Conservation (phyloP, 345 rosid genomes). For the Durio zibethinus region DNA sequence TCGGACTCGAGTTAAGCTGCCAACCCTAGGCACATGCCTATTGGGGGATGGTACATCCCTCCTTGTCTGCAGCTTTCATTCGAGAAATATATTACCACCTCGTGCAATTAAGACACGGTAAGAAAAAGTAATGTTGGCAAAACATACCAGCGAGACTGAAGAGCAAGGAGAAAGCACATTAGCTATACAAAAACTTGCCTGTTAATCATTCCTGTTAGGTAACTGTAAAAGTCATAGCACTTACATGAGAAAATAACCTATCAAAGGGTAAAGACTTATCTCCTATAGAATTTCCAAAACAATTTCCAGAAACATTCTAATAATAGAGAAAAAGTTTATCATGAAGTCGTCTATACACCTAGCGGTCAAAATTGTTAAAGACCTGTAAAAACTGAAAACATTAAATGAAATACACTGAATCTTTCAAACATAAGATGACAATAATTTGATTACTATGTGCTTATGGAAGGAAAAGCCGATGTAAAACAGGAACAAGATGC, state of each 20-base stretch:
- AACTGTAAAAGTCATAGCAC: not conserved
- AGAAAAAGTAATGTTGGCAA: not conserved
- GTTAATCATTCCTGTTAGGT: not conserved
- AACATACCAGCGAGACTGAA: not conserved
- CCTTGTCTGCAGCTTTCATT: not conserved
- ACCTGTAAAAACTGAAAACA: not conserved
- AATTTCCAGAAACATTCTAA: not conserved
- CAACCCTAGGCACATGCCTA: not conserved
- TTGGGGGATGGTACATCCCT: not conserved
- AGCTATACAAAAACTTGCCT: not conserved
- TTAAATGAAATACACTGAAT: not conserved
- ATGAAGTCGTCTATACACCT: not conserved
- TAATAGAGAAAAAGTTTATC: too few relatives aligned
- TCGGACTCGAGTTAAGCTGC: too few relatives aligned
- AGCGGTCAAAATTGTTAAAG: not conserved
- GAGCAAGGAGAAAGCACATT: not conserved
- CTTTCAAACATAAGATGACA: not conserved
- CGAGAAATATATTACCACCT: not conserved
- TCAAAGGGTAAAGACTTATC: not conserved
- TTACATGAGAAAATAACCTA: not conserved
- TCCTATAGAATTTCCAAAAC: not conserved
- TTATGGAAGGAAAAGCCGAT: not conserved
- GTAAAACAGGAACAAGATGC: not conserved
- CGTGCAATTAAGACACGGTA: not conserved
- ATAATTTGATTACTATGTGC: not conserved